These are phyloP conservation scores for Apiospora arundinis DNA, from an alignment of 2,329 filamentous ascomycete species.

Conservation along the genomic window DNA sequence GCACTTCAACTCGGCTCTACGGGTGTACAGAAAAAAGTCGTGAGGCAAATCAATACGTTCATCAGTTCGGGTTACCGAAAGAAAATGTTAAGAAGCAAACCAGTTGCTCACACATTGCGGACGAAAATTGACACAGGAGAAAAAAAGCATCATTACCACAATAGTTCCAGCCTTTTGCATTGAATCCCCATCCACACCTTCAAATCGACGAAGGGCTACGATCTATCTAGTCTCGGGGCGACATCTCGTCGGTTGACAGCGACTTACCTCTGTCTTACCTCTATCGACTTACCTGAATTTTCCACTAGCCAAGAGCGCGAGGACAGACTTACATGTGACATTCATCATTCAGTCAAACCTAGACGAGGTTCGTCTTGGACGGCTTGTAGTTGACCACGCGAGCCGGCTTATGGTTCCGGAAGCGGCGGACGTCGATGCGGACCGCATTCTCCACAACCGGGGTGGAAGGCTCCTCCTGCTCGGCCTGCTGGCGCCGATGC, in stretches of 20 bases:
- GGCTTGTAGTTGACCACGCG: not conserved
- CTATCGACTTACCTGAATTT: not conserved
- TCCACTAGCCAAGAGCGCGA: not conserved
- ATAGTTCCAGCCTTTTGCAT: slow-evolving; percentile 17
- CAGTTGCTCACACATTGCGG: no score
- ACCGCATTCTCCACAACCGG: not conserved
- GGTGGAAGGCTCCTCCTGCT: not conserved
- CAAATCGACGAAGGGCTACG: not conserved
- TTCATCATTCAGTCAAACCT: not conserved
- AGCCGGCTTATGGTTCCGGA: not conserved
- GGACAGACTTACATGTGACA: not conserved
- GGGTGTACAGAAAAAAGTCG: no score
- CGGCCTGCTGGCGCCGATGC: not conserved
- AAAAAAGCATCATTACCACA: not conserved
- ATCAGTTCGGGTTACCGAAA: no score
- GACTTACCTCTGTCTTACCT: not conserved
- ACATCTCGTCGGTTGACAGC: not conserved
- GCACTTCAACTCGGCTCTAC: no score
- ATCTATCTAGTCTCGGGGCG: not conserved
- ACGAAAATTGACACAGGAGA: not conserved
- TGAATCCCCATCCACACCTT: not conserved
- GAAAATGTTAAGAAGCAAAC: no score
- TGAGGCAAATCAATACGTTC: no score
- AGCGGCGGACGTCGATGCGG: not conserved
- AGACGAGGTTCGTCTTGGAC: not conserved